Evolutionary conservation across 73 alveolate species (phyloP).

Genomic region (Tetrahymena elliotti): DNA sequence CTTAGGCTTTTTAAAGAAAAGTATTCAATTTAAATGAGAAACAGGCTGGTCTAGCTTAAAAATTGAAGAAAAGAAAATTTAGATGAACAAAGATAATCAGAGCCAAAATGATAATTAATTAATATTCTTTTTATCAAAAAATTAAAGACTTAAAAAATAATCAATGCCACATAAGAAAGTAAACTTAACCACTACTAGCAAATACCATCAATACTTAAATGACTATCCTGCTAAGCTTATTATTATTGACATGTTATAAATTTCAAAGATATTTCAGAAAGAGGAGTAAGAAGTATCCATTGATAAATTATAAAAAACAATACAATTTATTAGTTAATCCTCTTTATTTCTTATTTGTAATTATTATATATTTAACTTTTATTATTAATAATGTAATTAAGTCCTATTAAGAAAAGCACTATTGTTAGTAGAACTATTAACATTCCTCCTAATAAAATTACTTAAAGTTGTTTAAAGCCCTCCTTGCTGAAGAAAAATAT

Average conservation of each 20-base stretch:
- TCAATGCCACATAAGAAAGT: not conserved
- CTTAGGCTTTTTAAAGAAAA: not conserved
- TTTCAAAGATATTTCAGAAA: not conserved
- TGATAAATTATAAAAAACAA: too few relatives aligned
- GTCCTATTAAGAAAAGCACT: not conserved
- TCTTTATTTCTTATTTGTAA: not conserved
- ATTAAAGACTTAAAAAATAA: not conserved
- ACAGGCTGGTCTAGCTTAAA: too few relatives aligned
- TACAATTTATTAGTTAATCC: too few relatives aligned
- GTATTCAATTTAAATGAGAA: not conserved
- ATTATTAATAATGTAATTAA: too few relatives aligned
- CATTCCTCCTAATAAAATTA: not conserved
- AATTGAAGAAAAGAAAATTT: not conserved
- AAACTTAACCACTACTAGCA: too few relatives aligned
- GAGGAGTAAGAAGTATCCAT: not conserved
- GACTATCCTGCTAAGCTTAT: too few relatives aligned
- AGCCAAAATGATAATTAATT: not conserved
- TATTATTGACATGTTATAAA: not conserved
- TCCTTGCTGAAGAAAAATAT: too few relatives aligned
- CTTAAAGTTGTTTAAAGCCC: not conserved
- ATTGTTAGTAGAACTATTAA: not conserved
- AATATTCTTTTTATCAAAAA: too few relatives aligned
- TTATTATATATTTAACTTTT: too few relatives aligned
- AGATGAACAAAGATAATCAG: not conserved
- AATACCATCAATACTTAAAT: too few relatives aligned